A percentile compares a stretch with the other conserved stretches of the same genome.
Evolutionary conservation across 192 early-diverging fungal genomes (phyloP).

Genomic region (Entomortierella beljakovae): DNA sequence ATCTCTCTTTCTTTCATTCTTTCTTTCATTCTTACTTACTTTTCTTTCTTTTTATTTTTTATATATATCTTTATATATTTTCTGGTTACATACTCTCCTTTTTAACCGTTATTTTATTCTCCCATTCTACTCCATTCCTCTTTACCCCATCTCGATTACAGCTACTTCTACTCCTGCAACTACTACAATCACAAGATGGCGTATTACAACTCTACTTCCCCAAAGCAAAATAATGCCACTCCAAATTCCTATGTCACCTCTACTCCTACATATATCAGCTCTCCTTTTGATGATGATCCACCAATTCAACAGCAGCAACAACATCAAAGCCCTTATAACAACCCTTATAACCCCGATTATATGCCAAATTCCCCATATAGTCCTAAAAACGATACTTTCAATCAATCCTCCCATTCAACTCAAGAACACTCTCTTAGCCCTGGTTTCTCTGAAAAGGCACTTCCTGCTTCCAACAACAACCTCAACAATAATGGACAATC

Average conservation of each 20-base stretch:
- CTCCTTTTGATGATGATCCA: slow-evolving; percentile 22
- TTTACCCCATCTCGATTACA: background rate
- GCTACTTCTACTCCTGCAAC: background rate
- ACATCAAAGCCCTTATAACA: slow-evolving; percentile 16
- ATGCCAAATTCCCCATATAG: slow-evolving; percentile 7
- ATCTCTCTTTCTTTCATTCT: slow-evolving; percentile 7
- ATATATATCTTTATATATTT: slow-evolving; percentile 9
- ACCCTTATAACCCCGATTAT: background rate
- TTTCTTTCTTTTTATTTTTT: background rate
- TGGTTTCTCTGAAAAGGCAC: slow-evolving; percentile 24
- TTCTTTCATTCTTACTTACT: background rate
- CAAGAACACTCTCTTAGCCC: slow-evolving; percentile 45
- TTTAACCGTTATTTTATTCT: slow-evolving; percentile 2
- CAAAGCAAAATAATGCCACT: slow-evolving; percentile 7
- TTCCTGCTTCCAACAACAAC: too few species aligned
- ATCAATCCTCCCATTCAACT: too few species aligned
- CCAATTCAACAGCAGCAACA: background rate
- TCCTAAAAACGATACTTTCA: too few species aligned
- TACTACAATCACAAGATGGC: background rate
- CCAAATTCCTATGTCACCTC: slow-evolving; percentile 3
- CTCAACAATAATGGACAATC: slow-evolving; percentile 10
- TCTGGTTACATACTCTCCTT: slow-evolving; percentile 6
- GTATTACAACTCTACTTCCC: slow-evolving; percentile 24
- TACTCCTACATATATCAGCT: slow-evolving; percentile 26
- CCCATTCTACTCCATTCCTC: background rate